Base-by-base conservation (phyloP, 495 filamentous ascomycete species). In the Penicillium canariense region DNA sequence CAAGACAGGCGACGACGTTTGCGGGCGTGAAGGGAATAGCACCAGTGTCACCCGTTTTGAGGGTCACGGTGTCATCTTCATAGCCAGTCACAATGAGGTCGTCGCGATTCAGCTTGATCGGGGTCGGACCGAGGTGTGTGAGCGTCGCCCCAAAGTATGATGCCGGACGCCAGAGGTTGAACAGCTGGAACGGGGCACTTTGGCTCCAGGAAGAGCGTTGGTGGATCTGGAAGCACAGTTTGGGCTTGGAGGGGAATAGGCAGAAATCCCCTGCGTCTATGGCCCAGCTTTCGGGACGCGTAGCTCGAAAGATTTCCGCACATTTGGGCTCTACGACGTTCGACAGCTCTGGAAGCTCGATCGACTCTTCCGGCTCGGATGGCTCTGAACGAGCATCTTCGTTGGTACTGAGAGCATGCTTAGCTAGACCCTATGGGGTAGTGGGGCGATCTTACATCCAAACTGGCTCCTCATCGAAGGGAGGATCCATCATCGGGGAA, bases 131-230 rank as follows among this genome's bases (percentile, higher is more conserved):
- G 10, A 50, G 35, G 4, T 38, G 22, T n/a, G 48, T 17, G 17
- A 50, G 32, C 1, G 17, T 27, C 15, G n/a, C 14, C n/a, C 48
- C 48, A 8, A 50, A 22, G 12, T 39, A 50, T 46, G 43, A 30
- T 30, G 23, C 23, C 7, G 48, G 48, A 30, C 48, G 23, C 48
- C 48, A 50, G 23, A 50, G 20, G 15, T 50, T 50, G 48, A 50
- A 50, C 3, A 2, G 11, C 12, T 8, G n/a, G 14, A 27, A 40
- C 10, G 26, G 18, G n/a, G 26, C 27, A 20, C 14, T 8, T 9
- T 40, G 22, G 15, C 14, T 50, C 48, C 48, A 40, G 17, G 23
- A 40, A 28, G 34, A 20, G n/a, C 23, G 28, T 40, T 50, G 34
- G 0, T n/a, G 23, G 5, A 50, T 34, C 20, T 50, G 48, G 12